Base-by-base conservation (phyloP, 2,329 filamentous ascomycete species). In the Trichoderma endophyticum region DNA sequence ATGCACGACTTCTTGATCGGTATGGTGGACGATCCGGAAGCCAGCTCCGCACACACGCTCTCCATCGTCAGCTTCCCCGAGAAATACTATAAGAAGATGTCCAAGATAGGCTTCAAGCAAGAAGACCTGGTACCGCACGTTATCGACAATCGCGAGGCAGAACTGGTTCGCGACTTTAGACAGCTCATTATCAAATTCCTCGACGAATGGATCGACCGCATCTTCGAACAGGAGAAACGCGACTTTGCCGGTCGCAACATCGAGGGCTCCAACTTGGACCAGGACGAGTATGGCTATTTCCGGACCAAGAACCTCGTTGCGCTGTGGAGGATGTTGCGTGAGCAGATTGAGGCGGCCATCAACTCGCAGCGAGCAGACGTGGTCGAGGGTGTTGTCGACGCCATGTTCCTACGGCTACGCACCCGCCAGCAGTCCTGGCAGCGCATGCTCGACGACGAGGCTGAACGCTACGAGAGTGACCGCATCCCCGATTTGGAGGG, bases 171-270 rank as follows among this genome's bases (percentile, higher is more conserved):
- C 67, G 95, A 97, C 80, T 99, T 98, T 87, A 90, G 95, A 73
- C 92, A 94, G 79, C 91, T 98, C 79, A 98, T 99, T 81, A 96
- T 98, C 82, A 93, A 93, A 79, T 95, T 94, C 73, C 91, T 99
- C 72, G 95, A 98, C 80, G 93, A 98, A 84, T 99, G 96, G 95
- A 97, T 98, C 86, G 93, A 97, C 74, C 91, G 94, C 72, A 98
- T 99, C 81, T 94, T 93, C 77, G 87, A 86, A 9, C 91, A 93
- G 59, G 97, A 99, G 82, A 89, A 88, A 78, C 92, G 91, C 77
- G 92, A 93, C 76, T 97, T 99, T 81, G 85, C 90, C 62, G 90
- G 94, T 71, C 90, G 95, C 74, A 91, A 90, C 76, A 87, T 91
- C 72, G 93, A 94, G 77, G 88, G 87, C 64, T 87, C 87, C 75